Evolutionary conservation across 1,284 basidiomycete genomes (phyloP).

Genomic region (Malassezia yamatoensis): DNA sequence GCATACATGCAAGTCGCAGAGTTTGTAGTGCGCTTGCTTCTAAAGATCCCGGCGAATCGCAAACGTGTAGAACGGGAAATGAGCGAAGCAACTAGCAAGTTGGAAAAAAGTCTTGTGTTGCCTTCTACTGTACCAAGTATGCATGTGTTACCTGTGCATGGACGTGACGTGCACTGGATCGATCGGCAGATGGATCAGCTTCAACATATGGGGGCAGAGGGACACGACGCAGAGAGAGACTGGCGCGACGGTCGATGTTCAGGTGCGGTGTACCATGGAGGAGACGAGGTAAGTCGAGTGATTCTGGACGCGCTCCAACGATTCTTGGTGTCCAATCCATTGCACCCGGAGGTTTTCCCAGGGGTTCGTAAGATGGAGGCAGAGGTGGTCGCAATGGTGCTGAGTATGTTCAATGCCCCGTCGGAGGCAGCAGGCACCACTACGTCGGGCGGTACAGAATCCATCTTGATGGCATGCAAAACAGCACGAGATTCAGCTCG

Average conservation of each 20-base stretch:
- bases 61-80: conserved; percentile 38
- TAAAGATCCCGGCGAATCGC: conserved; percentile 36
- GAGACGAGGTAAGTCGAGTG: conserved; percentile 34
- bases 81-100: conserved; percentile 28
- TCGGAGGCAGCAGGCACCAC: conserved; percentile 68
- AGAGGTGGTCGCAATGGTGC: conserved; percentile 86
- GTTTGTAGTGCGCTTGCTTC: conserved; percentile 24
- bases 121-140: conserved; percentile 23
- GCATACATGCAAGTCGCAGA: not conserved
- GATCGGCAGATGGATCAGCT: conserved; percentile 29
- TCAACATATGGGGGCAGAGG: conserved; percentile 22
- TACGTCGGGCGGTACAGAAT: conserved; percentile 91
- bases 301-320: conserved; percentile 31
- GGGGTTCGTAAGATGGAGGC: conserved; percentile 94
- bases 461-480: conserved; percentile 86
- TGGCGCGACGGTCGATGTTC: conserved; percentile 44
- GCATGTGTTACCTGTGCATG: conserved; percentile 28
- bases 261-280: conserved; percentile 48
- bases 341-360: conserved; percentile 93
- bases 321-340: conserved; percentile 61
- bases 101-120: conserved; percentile 39
- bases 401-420: conserved; percentile 68
- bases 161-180: conserved; percentile 35
- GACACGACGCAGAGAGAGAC: conserved; percentile 32
- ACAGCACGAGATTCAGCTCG: conserved; percentile 87